Conservation (phyloP, 345 rosid genomes). For the Arabis hirsuta region DNA sequence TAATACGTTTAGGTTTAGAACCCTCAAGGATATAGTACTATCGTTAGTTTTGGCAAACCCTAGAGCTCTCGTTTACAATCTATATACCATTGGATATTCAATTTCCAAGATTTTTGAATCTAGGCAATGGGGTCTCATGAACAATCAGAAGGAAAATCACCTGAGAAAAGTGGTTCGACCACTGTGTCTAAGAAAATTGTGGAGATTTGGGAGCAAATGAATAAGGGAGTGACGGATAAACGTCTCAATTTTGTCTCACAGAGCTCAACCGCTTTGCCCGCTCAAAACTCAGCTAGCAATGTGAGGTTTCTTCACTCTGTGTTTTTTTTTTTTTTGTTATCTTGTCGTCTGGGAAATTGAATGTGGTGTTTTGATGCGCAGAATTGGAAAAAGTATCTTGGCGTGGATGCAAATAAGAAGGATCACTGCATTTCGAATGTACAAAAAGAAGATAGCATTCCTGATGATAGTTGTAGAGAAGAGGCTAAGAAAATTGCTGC, state of each 20-base stretch:
- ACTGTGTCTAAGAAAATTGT: constrained; percentile 50
- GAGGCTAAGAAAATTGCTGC: constrained; percentile 76
- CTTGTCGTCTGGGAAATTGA: neutral
- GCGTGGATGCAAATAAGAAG: constrained; percentile 34
- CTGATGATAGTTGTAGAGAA: constrained; percentile 49
- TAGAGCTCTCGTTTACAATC: too few relatives aligned
- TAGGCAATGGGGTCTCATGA: constrained; percentile 36
- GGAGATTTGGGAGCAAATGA: constrained; percentile 43
- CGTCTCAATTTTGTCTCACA: constrained; percentile 35
- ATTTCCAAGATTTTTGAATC: too few relatives aligned
- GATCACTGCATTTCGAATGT: constrained; percentile 20
- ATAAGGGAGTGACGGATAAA: constrained; percentile 40
- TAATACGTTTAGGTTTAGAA: too few relatives aligned
- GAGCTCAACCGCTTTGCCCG: constrained; percentile 33
- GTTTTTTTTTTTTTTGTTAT: neutral
- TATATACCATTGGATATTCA: too few relatives aligned
- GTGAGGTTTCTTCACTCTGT: constrained; percentile 39
- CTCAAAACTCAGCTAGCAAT: constrained; percentile 38
- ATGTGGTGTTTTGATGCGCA: neutral
- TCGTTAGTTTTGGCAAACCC: too few relatives aligned
- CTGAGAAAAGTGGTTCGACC: constrained; percentile 37
- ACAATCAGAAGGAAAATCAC: constrained; percentile 7
- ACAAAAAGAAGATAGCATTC: constrained; percentile 36
- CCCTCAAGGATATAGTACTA: too few relatives aligned
- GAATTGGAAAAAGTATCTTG: constrained; percentile 41